Conservation (phyloP, 257 asterid species). For the Striga asiatica region DNA sequence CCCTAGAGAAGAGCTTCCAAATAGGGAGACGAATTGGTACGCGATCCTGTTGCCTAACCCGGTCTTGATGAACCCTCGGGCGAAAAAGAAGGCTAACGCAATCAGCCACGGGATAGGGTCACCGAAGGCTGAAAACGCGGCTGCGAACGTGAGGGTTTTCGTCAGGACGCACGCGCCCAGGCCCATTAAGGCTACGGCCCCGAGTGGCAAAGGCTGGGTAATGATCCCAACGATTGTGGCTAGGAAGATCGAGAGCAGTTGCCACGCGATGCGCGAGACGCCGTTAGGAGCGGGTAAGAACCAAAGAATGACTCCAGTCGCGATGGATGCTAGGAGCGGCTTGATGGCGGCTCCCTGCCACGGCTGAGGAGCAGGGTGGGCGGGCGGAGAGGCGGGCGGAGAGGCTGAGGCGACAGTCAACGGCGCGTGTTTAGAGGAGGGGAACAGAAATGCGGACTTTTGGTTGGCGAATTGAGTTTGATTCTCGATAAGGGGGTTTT, state of each 20-base stretch:
- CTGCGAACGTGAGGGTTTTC: constrained; percentile 77
- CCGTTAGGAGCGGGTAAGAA: constrained; percentile 69
- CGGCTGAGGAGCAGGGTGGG: constrained; percentile 31
- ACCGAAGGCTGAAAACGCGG: constrained; percentile 90
- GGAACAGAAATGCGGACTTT: constrained; percentile 12
- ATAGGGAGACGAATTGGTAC: constrained; percentile 74
- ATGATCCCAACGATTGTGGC: constrained; percentile 93
- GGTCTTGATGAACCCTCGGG: constrained; percentile 86
- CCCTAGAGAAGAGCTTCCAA: constrained; percentile 82
- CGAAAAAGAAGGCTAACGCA: constrained; percentile 89
- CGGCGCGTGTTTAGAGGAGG: constrained; percentile 7
- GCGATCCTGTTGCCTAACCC: constrained; percentile 93
- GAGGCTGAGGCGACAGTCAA: constrained; percentile 24
- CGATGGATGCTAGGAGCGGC: constrained; percentile 66
- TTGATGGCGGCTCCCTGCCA: constrained; percentile 84
- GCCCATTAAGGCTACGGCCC: constrained; percentile 90
- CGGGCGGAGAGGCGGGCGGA: constrained; percentile 2
- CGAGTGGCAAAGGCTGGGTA: constrained; percentile 83
- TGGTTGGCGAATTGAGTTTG: constrained; percentile 9
- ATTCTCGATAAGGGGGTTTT: constrained; percentile 10
- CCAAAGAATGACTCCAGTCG: constrained; percentile 75
- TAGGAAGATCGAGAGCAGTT: constrained; percentile 69
- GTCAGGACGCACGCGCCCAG: constrained; percentile 82
- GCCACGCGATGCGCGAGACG: constrained; percentile 76
- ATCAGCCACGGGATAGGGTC: constrained; percentile 96